Conservation (phyloP, 441 rosid species). For the Jatropha podagrica region DNA sequence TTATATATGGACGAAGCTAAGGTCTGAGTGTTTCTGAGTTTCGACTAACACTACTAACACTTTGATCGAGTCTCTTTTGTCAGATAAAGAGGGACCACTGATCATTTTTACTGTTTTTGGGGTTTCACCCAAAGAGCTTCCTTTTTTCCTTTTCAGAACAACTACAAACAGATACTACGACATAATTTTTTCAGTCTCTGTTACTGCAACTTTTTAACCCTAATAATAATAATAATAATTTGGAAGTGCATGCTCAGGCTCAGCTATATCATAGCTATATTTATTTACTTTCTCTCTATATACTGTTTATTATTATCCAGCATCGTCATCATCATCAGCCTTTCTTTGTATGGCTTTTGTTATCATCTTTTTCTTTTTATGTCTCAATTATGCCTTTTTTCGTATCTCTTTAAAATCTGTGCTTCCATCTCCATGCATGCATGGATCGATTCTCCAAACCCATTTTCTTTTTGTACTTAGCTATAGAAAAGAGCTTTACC, state of each 20-base stretch:
- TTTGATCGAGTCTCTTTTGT: constrained; percentile 38
- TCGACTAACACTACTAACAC: constrained; percentile 42
- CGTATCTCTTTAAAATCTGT: not conserved
- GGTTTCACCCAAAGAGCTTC: constrained; percentile 44
- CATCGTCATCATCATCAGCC: constrained; percentile 10
- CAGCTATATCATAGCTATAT: not conserved
- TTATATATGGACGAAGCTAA: not conserved
- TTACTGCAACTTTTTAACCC: constrained; percentile 10
- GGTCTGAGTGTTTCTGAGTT: constrained; percentile 27
- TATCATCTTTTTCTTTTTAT: not conserved
- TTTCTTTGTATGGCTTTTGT: not conserved
- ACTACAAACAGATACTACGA: constrained; percentile 28
- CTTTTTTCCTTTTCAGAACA: constrained; percentile 35
- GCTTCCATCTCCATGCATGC: not conserved
- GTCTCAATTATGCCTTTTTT: not conserved
- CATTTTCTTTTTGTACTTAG: too few species aligned
- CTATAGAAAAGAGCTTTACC: too few species aligned
- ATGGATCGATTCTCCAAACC: not conserved
- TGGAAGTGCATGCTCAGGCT: too few species aligned
- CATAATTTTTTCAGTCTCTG: constrained; percentile 9
- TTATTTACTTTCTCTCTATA: too few species aligned
- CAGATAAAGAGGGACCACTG: constrained; percentile 38
- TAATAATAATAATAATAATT: not conserved
- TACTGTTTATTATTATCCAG: not conserved
- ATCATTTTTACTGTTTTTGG: constrained; percentile 34